Conservation (phyloP, 441 rosid genomes). For the Eutrema salsugineum region DNA sequence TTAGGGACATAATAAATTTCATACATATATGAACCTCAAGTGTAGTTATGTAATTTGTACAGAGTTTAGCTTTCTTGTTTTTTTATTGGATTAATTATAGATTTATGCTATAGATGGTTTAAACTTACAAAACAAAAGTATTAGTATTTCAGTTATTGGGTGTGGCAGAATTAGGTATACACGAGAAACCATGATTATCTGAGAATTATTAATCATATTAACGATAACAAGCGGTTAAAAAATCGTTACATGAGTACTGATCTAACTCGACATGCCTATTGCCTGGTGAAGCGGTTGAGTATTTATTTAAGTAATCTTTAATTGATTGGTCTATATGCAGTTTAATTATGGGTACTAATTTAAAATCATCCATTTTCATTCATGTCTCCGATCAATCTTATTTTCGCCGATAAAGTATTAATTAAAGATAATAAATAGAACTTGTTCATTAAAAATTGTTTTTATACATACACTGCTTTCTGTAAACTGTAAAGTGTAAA, state of each 20-base stretch:
- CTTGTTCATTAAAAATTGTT: not conserved
- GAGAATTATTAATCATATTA: not conserved
- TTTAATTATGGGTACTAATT: not conserved
- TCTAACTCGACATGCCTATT: not conserved
- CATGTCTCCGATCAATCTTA: not conserved
- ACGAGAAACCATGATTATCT: constrained; percentile 10
- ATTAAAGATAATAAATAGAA: not conserved
- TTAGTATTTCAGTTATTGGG: constrained; percentile 21
- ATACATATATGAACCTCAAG: not conserved
- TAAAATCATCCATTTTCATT: not conserved
- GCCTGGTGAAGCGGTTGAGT: not conserved
- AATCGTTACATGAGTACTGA: not conserved
- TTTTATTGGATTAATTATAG: too few species aligned
- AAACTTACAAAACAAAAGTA: not conserved
- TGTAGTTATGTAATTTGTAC: not conserved
- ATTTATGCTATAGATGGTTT: not conserved
- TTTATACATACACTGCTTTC: not conserved
- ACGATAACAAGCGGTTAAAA: constrained; percentile 19
- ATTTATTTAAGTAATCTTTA: not conserved
- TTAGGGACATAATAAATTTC: constrained; percentile 2
- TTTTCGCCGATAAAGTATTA: not conserved
- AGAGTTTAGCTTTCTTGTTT: not conserved
- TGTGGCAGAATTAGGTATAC: constrained; percentile 27
- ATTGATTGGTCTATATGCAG: not conserved
- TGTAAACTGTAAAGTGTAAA: not conserved